These are phyloP conservation scores for Bolboschoenus planiculmis DNA, from an alignment of 176 grass and related monocot genomes.

Conservation along the genomic window DNA sequence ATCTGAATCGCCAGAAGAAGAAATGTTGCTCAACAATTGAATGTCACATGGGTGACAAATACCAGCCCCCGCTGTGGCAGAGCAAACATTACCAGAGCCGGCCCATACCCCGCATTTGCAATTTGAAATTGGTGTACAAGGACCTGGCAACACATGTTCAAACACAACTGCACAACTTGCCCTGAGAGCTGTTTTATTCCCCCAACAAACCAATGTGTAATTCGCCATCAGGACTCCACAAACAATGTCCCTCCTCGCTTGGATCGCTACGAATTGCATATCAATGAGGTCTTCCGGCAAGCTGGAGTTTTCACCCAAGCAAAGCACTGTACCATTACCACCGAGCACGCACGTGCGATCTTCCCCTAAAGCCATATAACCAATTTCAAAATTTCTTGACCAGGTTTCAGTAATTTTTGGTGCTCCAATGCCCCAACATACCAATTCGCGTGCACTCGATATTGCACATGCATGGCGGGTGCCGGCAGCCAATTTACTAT, in stretches of 20 bases:
- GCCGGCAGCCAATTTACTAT: slow-evolving; percentile 48
- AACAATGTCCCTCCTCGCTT: slow-evolving; percentile 48
- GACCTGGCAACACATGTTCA: slow-evolving; percentile 58
- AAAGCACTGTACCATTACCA: slow-evolving; percentile 44
- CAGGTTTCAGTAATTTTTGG: slow-evolving; percentile 17
- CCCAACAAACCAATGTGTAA: slow-evolving; percentile 84
- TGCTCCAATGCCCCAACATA: slow-evolving; percentile 58
- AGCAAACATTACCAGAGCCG: slow-evolving; percentile 38
- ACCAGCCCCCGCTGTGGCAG: slow-evolving; percentile 5
- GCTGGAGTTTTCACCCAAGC: slow-evolving; percentile 46
- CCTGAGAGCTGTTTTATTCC: slow-evolving; percentile 7
- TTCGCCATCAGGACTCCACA: slow-evolving; percentile 79
- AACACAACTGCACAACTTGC: slow-evolving; percentile 37
- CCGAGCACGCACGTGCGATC: slow-evolving; percentile 51
- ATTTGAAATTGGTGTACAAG: slow-evolving; percentile 34
- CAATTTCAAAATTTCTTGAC: slow-evolving; percentile 10
- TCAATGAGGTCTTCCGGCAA: slow-evolving; percentile 13
- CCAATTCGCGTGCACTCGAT: not conserved
- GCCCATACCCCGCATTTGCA: slow-evolving; percentile 71
- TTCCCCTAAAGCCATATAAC: slow-evolving; percentile 51
- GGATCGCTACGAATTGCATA: slow-evolving; percentile 65
- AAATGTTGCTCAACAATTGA: slow-evolving; percentile 7
- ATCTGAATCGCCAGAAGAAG: not conserved
- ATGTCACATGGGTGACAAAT: slow-evolving; percentile 62
- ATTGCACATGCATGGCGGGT: slow-evolving; percentile 66